Conservation (phyloP, 805 yeast species). For the Ogataea ganodermae region DNA sequence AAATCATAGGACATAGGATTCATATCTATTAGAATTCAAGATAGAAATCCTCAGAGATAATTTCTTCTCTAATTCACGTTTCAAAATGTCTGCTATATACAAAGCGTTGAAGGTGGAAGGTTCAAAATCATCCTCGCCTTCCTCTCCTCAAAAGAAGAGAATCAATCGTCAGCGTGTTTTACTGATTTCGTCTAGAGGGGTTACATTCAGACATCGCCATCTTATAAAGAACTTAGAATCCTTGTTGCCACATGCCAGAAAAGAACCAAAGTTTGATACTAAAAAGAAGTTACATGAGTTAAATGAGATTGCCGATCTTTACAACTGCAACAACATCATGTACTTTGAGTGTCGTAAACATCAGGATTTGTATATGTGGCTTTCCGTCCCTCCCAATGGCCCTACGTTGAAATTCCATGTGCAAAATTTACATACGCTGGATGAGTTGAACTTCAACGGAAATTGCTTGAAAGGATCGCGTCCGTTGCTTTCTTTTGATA, state of each 20-base stretch:
- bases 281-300: slow-evolving; percentile 85
- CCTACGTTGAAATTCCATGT: slow-evolving; percentile 93
- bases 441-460: slow-evolving; percentile 94
- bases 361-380: slow-evolving; percentile 91
- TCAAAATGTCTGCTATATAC: slow-evolving; percentile 70
- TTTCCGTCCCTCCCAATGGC: slow-evolving; percentile 96
- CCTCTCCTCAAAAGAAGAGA: slow-evolving; percentile 51
- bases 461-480: slow-evolving; percentile 94
- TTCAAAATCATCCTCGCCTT: slow-evolving; percentile 35
- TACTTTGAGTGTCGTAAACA: slow-evolving; percentile 97
- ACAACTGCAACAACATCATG: slow-evolving; percentile 93
- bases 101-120: slow-evolving; percentile 58
- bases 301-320: slow-evolving; percentile 93
- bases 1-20: too few relatives aligned
- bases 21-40: too few relatives aligned
- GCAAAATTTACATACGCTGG: slow-evolving; percentile 94
- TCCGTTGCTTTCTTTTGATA: slow-evolving; percentile 88
- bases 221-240: slow-evolving; percentile 76
- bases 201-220: slow-evolving; percentile 94
- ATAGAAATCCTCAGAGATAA: background rate
- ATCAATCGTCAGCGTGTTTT: slow-evolving; percentile 87
- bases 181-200: slow-evolving; percentile 91
- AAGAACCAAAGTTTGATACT: slow-evolving; percentile 93
- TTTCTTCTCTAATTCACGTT: background rate
- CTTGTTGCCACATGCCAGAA: slow-evolving; percentile 90